phyloP scores from a whole-genome alignment of 306 rosid genomes.

The Vachellia collinsii region DNA sequence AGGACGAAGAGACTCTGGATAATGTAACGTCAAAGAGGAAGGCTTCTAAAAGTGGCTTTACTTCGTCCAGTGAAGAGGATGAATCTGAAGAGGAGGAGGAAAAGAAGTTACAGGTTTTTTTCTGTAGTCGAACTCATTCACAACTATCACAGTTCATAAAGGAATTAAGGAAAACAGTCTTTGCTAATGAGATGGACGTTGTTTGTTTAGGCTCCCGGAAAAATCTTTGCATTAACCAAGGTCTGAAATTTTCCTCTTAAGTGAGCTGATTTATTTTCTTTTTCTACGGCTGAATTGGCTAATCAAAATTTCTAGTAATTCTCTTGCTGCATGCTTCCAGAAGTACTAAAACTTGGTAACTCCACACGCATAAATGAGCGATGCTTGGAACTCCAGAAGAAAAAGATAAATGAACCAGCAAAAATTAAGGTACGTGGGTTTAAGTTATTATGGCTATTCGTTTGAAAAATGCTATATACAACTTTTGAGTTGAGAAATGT shows the following conservation, averaged over 20 bases:
- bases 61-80: constrained; percentile 76
- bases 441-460: not conserved
- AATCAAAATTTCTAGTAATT: constrained; percentile 10
- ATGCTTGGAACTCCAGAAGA: constrained; percentile 88
- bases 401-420: constrained; percentile 64
- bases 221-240: constrained; percentile 85
- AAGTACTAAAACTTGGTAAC: constrained; percentile 68
- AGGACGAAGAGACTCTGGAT: constrained; percentile 54
- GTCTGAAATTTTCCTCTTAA: constrained; percentile 42
- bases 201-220: constrained; percentile 88
- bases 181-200: constrained; percentile 65
- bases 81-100: constrained; percentile 52
- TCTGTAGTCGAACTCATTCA: constrained; percentile 93
- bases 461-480: constrained; percentile 15
- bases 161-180: constrained; percentile 77
- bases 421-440: constrained; percentile 66
- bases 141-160: constrained; percentile 90
- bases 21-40: constrained; percentile 64
- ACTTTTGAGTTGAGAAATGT: constrained; percentile 4
- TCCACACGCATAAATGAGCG: constrained; percentile 72
- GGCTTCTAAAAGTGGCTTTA: constrained; percentile 41
- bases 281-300: constrained; percentile 32
- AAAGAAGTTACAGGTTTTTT: constrained; percentile 69
- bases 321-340: constrained; percentile 49
- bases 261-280: constrained; percentile 4